Evolutionary conservation across 805 yeast species (phyloP).

Genomic region (Candida krabiensis): DNA sequence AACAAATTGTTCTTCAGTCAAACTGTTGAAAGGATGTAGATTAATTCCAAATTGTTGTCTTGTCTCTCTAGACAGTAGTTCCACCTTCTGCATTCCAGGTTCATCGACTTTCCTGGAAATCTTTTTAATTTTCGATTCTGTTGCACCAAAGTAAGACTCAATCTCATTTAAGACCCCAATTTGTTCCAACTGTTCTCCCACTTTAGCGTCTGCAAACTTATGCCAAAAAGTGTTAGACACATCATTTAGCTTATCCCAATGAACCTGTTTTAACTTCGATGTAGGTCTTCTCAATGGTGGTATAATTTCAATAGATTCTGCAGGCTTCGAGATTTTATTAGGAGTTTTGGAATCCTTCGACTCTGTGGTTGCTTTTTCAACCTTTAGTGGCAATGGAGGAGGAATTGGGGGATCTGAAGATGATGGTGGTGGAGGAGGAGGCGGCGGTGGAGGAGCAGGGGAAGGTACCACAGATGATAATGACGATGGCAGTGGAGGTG

Average conservation of each 20-base stretch:
- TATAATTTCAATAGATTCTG: neutral
- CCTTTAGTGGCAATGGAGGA: conserved; percentile 2
- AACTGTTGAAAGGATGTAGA: conserved; percentile 58
- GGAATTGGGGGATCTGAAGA: conserved; percentile 7
- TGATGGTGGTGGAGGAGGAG: conserved; percentile 29
- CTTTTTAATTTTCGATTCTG: conserved; percentile 25
- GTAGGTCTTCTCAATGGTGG: conserved; percentile 20
- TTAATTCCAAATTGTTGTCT: conserved; percentile 83
- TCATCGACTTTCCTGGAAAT: conserved; percentile 34
- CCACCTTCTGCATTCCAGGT: conserved; percentile 46
- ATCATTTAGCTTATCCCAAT: conserved; percentile 74
- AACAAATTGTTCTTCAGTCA: conserved; percentile 55
- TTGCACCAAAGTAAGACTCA: conserved; percentile 55
- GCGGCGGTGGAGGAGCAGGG: conserved; percentile 6
- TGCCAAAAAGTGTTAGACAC: conserved; percentile 67
- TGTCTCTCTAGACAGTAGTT: conserved; percentile 66
- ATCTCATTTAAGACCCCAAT: conserved; percentile 67
- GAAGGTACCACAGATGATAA: conserved; percentile 19
- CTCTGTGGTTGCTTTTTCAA: neutral
- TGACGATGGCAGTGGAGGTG: conserved; percentile 33
- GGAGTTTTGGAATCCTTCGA: neutral
- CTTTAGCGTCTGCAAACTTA: conserved; percentile 38
- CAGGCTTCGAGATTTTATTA: neutral
- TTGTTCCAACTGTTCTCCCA: conserved; percentile 50
- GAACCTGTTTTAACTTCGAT: conserved; percentile 67